Evolutionary conservation across 805 yeast species (phyloP).

Genomic region (Zygoascus bituminiphila): DNA sequence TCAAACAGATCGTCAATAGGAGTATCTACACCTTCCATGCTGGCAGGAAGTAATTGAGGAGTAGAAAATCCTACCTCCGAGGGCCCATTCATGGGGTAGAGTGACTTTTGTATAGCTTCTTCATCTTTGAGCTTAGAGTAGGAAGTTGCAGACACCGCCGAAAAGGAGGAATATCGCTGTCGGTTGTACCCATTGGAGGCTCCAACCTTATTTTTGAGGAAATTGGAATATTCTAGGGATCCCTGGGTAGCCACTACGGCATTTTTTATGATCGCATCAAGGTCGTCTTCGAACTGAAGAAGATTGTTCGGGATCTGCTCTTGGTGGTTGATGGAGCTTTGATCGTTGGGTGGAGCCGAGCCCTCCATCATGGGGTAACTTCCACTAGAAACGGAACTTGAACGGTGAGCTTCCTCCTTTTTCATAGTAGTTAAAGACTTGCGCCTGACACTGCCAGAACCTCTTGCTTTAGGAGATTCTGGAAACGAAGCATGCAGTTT

Average conservation of each 20-base stretch:
- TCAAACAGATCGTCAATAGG: slow-evolving; percentile 52
- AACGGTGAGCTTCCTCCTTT: background rate
- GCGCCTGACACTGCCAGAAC: slow-evolving; percentile 2
- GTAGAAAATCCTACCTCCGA: slow-evolving; percentile 73
- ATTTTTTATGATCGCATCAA: slow-evolving; percentile 2
- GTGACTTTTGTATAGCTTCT: slow-evolving; percentile 12
- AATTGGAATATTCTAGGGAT: slow-evolving; percentile 7
- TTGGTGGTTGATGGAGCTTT: too few species aligned
- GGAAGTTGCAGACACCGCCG: slow-evolving; percentile 54
- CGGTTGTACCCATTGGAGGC: slow-evolving; percentile 1
- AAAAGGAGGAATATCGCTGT: slow-evolving; percentile 38
- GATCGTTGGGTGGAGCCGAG: background rate
- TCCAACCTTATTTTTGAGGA: slow-evolving; percentile 5
- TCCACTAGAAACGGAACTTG: background rate
- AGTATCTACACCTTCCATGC: slow-evolving; percentile 36
- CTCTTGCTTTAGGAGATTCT: slow-evolving; percentile 17
- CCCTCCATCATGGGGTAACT: background rate
- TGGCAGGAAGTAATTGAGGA: slow-evolving; percentile 57
- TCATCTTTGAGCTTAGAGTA: slow-evolving; percentile 46
- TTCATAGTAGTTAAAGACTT: background rate
- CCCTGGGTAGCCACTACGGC: background rate
- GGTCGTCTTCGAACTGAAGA: background rate
- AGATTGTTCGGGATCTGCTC: background rate
- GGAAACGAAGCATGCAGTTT: slow-evolving; percentile 56
- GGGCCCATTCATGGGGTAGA: slow-evolving; percentile 34